Percentiles rank a stretch among this genome's conserved stretches.
Conservation (phyloP, 129 eudicot species). For the Rutidosis leptorrhynchoides region DNA sequence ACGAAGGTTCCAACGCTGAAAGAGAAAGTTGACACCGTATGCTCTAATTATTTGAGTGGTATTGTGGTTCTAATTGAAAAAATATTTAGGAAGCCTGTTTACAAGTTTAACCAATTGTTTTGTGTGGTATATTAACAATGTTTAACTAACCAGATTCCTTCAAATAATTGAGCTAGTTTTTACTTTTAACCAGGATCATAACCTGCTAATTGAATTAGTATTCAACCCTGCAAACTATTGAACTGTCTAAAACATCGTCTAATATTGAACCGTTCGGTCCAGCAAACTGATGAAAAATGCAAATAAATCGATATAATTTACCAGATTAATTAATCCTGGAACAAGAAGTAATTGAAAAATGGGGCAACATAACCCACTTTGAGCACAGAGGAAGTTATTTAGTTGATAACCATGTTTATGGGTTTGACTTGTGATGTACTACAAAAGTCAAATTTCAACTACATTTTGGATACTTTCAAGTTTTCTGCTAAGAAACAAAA, state of each 20-base stretch:
- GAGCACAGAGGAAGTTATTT: neutral
- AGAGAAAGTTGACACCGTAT: no score
- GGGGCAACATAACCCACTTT: constrained; percentile 3
- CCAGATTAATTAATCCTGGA: neutral
- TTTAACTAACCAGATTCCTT: no score
- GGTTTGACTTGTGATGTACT: constrained; percentile 13
- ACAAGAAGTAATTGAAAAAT: neutral
- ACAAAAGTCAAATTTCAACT: neutral
- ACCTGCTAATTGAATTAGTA: no score
- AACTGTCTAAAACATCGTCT: neutral
- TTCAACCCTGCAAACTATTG: neutral
- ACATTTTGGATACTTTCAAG: neutral
- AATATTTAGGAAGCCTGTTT: no score
- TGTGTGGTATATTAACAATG: no score
- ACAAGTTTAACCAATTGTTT: no score
- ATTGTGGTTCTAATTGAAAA: no score
- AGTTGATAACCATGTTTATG: constrained; percentile 19
- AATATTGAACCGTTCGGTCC: neutral
- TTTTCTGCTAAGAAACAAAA: constrained; percentile 8
- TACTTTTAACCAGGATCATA: no score
- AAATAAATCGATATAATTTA: neutral
- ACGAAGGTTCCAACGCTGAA: no score
- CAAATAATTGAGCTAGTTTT: no score
- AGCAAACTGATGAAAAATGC: neutral
- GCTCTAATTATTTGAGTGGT: no score